A percentile compares a stretch with the other conserved stretches of the same genome.
Evolutionary conservation across 768 basidiomycete genomes (phyloP).

Genomic region (Russula olivacea): DNA sequence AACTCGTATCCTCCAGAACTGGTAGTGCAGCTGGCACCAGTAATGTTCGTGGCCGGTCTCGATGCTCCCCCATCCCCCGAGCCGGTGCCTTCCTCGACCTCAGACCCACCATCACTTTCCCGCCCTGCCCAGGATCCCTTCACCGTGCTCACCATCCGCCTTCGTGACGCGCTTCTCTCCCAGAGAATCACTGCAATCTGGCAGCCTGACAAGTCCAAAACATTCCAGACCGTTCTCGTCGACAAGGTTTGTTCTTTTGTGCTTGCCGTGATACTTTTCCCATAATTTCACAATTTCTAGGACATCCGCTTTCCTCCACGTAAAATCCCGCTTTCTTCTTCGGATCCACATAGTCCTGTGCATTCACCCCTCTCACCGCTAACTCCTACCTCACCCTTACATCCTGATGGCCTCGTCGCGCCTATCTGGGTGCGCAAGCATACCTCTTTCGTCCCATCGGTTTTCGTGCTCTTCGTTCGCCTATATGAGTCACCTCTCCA

Average conservation of each 20-base stretch:
- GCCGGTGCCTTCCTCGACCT: conserved; percentile 23
- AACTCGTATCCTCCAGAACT: conserved; percentile 91
- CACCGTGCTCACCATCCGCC: conserved; percentile 46
- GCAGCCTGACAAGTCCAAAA: conserved; percentile 63
- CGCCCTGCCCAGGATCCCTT: conserved; percentile 54
- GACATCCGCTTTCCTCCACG: conserved; percentile 81
- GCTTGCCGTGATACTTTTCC: background rate
- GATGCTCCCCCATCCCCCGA: conserved; percentile 32
- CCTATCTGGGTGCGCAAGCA: conserved; percentile 99
- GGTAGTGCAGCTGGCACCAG: conserved; percentile 79
- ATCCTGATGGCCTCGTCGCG: conserved; percentile 94
- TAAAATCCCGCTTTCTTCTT: conserved; percentile 54
- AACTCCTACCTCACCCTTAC: conserved; percentile 78
- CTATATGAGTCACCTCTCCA: conserved; percentile 59
- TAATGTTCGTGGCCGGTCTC: conserved; percentile 93
- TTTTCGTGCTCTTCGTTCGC: conserved; percentile 87
- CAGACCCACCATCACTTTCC: conserved; percentile 27
- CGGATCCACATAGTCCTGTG: conserved; percentile 44
- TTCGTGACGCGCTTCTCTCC: conserved; percentile 61
- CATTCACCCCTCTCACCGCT: conserved; percentile 95
- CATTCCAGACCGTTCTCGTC: conserved; percentile 80
- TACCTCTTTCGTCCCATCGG: conserved; percentile 82
- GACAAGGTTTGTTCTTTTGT: conserved; percentile 49
- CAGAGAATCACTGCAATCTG: conserved; percentile 64
- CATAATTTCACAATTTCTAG: conserved; percentile 30